Conservation (phyloP, 768 basidiomycete species). For the Boletus coccyginus region DNA sequence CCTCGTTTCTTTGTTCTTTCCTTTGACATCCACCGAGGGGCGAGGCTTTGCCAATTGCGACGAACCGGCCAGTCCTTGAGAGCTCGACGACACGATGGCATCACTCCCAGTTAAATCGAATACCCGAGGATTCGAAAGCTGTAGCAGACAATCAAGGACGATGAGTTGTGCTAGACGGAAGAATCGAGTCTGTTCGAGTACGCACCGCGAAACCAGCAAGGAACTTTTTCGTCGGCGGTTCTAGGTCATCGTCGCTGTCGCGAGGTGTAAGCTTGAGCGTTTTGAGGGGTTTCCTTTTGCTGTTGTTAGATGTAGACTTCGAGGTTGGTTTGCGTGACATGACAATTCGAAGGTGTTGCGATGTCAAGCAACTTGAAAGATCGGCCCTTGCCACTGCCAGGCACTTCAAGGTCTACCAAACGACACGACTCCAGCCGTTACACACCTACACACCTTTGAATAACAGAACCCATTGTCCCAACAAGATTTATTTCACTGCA, state of each 20-base stretch:
- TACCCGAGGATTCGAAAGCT: slow-evolving; percentile 24
- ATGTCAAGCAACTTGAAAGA: too few species aligned
- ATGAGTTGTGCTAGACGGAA: background rate
- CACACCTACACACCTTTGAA: background rate
- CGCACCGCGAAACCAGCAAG: slow-evolving; percentile 12
- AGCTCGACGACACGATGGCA: background rate
- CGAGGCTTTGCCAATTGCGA: slow-evolving; percentile 1
- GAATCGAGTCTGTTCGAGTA: background rate
- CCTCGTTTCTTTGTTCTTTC: slow-evolving; percentile 19
- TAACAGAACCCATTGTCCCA: background rate
- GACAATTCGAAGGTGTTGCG: background rate
- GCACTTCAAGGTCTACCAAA: too few species aligned
- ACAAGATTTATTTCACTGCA: background rate
- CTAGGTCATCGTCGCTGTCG: slow-evolving; percentile 9
- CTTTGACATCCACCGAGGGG: slow-evolving; percentile 17
- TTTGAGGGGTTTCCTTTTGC: slow-evolving; percentile 16
- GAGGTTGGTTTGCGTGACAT: slow-evolving; percentile 22
- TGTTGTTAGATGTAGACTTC: slow-evolving; percentile 11
- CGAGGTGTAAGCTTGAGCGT: slow-evolving; percentile 21
- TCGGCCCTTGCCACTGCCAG: too few species aligned
- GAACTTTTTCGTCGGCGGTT: slow-evolving; percentile 23
- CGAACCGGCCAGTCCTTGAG: slow-evolving; percentile 1
- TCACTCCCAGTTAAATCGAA: slow-evolving; percentile 23
- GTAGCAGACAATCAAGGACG: background rate
- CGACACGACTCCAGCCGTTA: background rate